Conservation (phyloP, 2,329 filamentous ascomycete species). For the Graphilbum sp. region DNA sequence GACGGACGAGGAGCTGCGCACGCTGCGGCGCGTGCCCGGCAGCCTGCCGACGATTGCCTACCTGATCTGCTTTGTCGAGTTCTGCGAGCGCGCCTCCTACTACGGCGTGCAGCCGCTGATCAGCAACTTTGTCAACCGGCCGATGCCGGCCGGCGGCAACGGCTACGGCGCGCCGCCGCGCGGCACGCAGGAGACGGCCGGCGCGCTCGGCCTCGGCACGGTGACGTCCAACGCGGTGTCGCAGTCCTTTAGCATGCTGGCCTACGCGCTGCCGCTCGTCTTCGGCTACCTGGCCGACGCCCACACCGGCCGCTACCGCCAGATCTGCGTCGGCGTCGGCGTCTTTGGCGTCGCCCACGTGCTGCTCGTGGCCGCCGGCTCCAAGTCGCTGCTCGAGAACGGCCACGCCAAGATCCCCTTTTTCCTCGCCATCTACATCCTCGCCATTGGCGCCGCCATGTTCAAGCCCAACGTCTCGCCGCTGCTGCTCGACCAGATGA, state of each 20-base stretch:
- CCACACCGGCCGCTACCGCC: conserved; percentile 52
- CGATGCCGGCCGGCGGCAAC: conserved; percentile 35
- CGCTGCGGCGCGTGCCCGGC: conserved; percentile 46
- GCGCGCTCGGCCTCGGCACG: conserved; percentile 42
- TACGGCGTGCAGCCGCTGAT: conserved; percentile 56
- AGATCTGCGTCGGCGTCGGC: conserved; percentile 53
- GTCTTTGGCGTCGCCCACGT: conserved; percentile 52
- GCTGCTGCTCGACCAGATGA: conserved; percentile 55
- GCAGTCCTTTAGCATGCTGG: conserved; percentile 38
- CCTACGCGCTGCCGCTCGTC: conserved; percentile 39
- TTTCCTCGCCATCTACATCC: conserved; percentile 41
- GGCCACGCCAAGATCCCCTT: conserved; percentile 32
- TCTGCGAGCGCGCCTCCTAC: conserved; percentile 65
- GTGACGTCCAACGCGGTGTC: conserved; percentile 33
- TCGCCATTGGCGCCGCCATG: conserved; percentile 53
- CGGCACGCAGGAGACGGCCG: conserved; percentile 30
- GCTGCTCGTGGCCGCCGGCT: conserved; percentile 48
- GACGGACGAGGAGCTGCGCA: conserved; percentile 43
- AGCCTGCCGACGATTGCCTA: conserved; percentile 50
- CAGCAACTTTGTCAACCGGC: conserved; percentile 47
- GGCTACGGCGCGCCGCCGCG: conserved; percentile 26
- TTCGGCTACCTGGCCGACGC: conserved; percentile 47
- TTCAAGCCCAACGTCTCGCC: conserved; percentile 71
- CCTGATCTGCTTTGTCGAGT: conserved; percentile 55
- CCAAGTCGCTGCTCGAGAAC: conserved; percentile 24